Percentiles rank a stretch among this genome's conserved stretches.
phyloP scores from a whole-genome alignment of 2,329 filamentous ascomycete species.

The Eutypa lata region DNA sequence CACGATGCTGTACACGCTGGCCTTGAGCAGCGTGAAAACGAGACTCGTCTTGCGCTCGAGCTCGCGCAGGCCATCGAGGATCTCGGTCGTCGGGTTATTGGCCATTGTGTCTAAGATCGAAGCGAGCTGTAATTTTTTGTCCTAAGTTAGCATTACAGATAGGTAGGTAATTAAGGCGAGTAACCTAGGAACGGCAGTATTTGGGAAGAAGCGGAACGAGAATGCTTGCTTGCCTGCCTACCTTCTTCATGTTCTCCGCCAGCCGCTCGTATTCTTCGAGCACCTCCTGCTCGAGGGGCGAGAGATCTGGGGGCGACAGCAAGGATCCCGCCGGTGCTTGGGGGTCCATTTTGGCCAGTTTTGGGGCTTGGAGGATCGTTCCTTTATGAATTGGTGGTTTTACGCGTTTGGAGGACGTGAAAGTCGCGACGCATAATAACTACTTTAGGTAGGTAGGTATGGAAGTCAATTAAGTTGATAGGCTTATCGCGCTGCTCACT shows the following conservation, averaged over 20 bases:
- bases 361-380: neutral
- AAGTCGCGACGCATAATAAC: no score
- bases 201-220: no score
- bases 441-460: no score
- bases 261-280: constrained; percentile 89
- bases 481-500: no score
- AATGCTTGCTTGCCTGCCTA: constrained; percentile 42
- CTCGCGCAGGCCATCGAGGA: constrained; percentile 80
- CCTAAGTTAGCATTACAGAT: neutral
- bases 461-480: no score
- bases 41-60: constrained; percentile 92
- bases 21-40: constrained; percentile 94
- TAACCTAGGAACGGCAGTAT: no score
- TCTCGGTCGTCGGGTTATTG: constrained; percentile 71
- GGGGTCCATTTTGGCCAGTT: constrained; percentile 9
- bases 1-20: constrained; percentile 97
- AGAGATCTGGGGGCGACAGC: constrained; percentile 53
- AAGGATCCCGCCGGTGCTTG: constrained; percentile 13
- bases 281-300: constrained; percentile 87
- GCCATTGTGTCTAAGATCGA: constrained; percentile 61
- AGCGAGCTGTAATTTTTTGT: constrained; percentile 48
- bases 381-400: no score
- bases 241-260: constrained; percentile 87
- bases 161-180: neutral
- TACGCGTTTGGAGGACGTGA: no score